These are phyloP conservation scores for Candida sithepensis DNA, from an alignment of 805 yeast genomes.

Conservation along the genomic window DNA sequence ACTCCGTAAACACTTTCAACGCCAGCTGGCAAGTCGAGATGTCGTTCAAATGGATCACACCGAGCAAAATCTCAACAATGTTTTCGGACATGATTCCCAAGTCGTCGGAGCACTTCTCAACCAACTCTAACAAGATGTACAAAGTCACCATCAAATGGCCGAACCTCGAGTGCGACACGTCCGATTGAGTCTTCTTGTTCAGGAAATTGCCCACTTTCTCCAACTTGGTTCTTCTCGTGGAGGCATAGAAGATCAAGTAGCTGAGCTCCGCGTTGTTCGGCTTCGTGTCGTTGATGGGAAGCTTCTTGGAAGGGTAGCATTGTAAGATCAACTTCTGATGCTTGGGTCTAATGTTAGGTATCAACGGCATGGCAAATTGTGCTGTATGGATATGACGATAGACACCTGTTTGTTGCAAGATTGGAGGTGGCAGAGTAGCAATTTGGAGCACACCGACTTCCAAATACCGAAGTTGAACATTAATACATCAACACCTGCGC, in stretches of 20 bases:
- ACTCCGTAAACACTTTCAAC: slow-evolving; percentile 32
- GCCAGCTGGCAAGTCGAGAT: slow-evolving; percentile 50
- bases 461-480: no score
- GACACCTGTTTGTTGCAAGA: no score
- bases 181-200: slow-evolving; percentile 56
- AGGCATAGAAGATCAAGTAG: slow-evolving; percentile 82
- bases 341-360: slow-evolving; percentile 47
- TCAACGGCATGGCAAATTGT: slow-evolving; percentile 15
- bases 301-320: slow-evolving; percentile 86
- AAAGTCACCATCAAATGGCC: slow-evolving; percentile 86
- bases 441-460: no score
- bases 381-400: no score
- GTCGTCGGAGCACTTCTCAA: slow-evolving; percentile 76
- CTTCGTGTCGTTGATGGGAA: slow-evolving; percentile 61
- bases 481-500: not conserved
- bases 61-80: slow-evolving; percentile 55
- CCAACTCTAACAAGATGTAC: slow-evolving; percentile 63
- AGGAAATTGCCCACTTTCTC: slow-evolving; percentile 79
- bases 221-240: slow-evolving; percentile 82
- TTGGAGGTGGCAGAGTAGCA: no score
- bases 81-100: slow-evolving; percentile 76
- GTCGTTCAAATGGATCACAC: slow-evolving; percentile 55
- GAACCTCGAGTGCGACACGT: slow-evolving; percentile 55
- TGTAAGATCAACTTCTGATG: slow-evolving; percentile 87
- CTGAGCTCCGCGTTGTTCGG: slow-evolving; percentile 92